Conservation (phyloP, 192 early-diverging fungal species). For the Geranomyces michiganensis region DNA sequence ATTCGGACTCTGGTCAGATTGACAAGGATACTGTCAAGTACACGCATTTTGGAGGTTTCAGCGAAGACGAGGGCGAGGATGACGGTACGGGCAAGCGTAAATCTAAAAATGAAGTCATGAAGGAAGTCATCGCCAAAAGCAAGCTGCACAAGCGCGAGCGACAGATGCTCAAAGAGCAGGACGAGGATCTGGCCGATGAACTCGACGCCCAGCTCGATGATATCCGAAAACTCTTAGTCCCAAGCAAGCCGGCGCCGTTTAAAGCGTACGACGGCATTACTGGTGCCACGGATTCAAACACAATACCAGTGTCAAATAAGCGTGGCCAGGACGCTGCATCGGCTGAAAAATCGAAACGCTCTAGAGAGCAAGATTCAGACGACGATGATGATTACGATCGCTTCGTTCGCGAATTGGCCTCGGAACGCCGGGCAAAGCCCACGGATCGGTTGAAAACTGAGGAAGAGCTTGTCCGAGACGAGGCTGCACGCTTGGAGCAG, state of each 20-base stretch:
- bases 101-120: slow-evolving; percentile 94
- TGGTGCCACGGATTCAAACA: slow-evolving; percentile 17
- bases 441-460: slow-evolving; percentile 93
- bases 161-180: slow-evolving; percentile 83
- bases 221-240: slow-evolving; percentile 71
- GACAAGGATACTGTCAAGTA: slow-evolving; percentile 69
- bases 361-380: slow-evolving; percentile 32
- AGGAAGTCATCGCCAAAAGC: slow-evolving; percentile 96
- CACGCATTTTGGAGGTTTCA: slow-evolving; percentile 90
- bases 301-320: slow-evolving; percentile 11
- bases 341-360: slow-evolving; percentile 32
- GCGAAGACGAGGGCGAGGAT: slow-evolving; percentile 52
- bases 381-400: slow-evolving; percentile 79
- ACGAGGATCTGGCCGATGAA: slow-evolving; percentile 76
- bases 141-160: slow-evolving; percentile 94
- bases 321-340: slow-evolving; percentile 28
- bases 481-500: slow-evolving; percentile 81
- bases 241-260: slow-evolving; percentile 38
- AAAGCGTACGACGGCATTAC: slow-evolving; percentile 42
- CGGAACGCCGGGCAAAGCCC: slow-evolving; percentile 83
- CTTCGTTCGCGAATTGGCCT: slow-evolving; percentile 77
- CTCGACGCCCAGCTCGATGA: slow-evolving; percentile 88
- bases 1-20: slow-evolving; percentile 48
- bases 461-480: slow-evolving; percentile 87
- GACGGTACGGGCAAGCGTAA: slow-evolving; percentile 57